Conservation (phyloP, 108 stramenopile species). For the Pseudonitzschia delicatissima region DNA sequence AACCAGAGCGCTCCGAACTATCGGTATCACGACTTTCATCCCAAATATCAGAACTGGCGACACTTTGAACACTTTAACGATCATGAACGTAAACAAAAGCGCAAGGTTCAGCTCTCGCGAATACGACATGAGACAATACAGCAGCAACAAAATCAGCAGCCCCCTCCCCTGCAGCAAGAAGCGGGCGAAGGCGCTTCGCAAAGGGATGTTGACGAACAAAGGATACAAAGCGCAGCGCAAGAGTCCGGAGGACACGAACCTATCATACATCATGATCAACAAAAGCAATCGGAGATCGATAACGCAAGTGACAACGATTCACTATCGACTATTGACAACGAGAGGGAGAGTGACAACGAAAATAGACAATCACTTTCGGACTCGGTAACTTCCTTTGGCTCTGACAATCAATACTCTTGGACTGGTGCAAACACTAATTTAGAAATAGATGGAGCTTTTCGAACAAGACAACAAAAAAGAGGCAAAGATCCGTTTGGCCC, state of each 20-base stretch:
- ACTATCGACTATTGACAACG: neutral
- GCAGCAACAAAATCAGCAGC: conserved; percentile 3
- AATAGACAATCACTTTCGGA: too few relatives aligned
- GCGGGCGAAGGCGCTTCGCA: neutral
- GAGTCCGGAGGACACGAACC: neutral
- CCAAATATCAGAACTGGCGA: conserved; percentile 63
- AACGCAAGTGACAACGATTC: conserved; percentile 2
- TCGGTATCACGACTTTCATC: conserved; percentile 47
- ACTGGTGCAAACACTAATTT: neutral
- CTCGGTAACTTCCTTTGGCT: neutral
- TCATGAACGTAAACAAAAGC: conserved; percentile 13
- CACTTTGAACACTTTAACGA: conserved; percentile 57
- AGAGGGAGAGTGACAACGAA: neutral
- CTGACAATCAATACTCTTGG: neutral
- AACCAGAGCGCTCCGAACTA: neutral
- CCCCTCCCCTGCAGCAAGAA: neutral
- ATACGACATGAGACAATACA: neutral
- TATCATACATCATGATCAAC: neutral
- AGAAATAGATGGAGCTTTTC: too few relatives aligned
- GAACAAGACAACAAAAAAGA: too few relatives aligned
- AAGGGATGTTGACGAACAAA: neutral
- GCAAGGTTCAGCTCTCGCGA: neutral
- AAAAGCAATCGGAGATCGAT: neutral
- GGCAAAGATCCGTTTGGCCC: too few relatives aligned
- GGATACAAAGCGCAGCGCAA: neutral